These are phyloP conservation scores for Aspergillus hancockii DNA, from an alignment of 495 filamentous ascomycete species.

Conservation along the genomic window DNA sequence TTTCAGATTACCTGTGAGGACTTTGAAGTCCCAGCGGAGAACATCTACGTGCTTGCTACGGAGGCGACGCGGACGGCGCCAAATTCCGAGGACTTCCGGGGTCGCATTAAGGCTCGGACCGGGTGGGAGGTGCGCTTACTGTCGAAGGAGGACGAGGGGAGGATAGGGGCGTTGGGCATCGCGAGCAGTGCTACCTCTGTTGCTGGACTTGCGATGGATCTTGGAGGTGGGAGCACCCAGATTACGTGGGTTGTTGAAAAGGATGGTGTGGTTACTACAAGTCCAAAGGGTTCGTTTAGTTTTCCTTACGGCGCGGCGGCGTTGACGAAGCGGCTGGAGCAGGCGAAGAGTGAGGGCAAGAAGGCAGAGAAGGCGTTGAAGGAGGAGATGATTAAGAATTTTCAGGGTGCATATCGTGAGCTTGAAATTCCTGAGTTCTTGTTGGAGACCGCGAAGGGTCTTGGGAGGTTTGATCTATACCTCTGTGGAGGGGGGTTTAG, in stretches of 20 bases:
- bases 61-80: conserved; percentile 81
- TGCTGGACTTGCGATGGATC: conserved; percentile 75
- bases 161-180: conserved; percentile 78
- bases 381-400: conserved; percentile 54
- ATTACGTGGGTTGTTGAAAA: conserved; percentile 74
- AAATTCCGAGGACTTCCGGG: conserved; percentile 67
- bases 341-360: conserved; percentile 27
- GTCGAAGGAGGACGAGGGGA: conserved; percentile 74
- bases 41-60: conserved; percentile 78
- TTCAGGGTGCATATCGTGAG: conserved; percentile 59
- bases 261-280: conserved; percentile 48
- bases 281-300: conserved; percentile 45
- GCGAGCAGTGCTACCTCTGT: conserved; percentile 67
- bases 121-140: conserved; percentile 71
- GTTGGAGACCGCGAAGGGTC: conserved; percentile 31
- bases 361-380: conserved; percentile 39
- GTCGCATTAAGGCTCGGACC: conserved; percentile 57
- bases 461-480: conserved; percentile 63
- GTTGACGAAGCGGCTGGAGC: conserved; percentile 58
- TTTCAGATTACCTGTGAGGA: conserved; percentile 70
- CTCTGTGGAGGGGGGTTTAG: conserved; percentile 87
- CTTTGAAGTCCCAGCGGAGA: conserved; percentile 60
- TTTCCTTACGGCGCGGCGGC: conserved; percentile 86
- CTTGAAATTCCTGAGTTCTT: conserved; percentile 56
- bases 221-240: conserved; percentile 87